Conservation (phyloP, 148 eudicot species). For the Salicornia ramosissima region DNA sequence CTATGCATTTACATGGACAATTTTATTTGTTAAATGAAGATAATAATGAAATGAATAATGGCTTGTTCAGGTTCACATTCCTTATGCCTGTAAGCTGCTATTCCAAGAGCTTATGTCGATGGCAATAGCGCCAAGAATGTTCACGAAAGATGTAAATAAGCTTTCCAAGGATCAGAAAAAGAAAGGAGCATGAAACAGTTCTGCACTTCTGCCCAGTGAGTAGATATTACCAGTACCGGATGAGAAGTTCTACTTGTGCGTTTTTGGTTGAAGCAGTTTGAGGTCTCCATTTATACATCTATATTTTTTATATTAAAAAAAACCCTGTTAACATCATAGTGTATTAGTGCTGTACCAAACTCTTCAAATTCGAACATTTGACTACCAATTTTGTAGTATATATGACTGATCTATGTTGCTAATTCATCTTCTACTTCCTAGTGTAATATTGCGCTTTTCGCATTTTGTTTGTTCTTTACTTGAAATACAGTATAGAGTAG, state of each 20-base stretch:
- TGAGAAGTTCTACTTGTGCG: neutral
- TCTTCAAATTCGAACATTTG: neutral
- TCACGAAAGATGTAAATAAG: slow-evolving; percentile 76
- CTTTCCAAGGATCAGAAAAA: slow-evolving; percentile 56
- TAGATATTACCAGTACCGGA: neutral
- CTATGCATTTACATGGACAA: neutral
- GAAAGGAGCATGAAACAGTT: slow-evolving; percentile 43
- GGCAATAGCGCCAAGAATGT: slow-evolving; percentile 99
- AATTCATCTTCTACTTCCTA: neutral
- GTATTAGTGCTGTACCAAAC: neutral
- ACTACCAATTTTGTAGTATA: slow-evolving; percentile 9
- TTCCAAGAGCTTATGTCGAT: slow-evolving; percentile 99
- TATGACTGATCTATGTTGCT: neutral
- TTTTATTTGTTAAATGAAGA: neutral
- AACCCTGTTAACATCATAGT: no score
- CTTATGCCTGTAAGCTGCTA: slow-evolving; percentile 91
- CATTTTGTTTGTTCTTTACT: no score
- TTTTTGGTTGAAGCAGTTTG: neutral
- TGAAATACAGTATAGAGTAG: no score
- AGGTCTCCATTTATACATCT: neutral
- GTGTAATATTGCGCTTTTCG: no score
- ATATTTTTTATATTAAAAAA: neutral
- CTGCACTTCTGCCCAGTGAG: no score
- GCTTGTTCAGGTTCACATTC: slow-evolving; percentile 74
- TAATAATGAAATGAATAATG: neutral